phyloP scores from a whole-genome alignment of 1,284 basidiomycete genomes.

The Cystobasidiaceae sp. region DNA sequence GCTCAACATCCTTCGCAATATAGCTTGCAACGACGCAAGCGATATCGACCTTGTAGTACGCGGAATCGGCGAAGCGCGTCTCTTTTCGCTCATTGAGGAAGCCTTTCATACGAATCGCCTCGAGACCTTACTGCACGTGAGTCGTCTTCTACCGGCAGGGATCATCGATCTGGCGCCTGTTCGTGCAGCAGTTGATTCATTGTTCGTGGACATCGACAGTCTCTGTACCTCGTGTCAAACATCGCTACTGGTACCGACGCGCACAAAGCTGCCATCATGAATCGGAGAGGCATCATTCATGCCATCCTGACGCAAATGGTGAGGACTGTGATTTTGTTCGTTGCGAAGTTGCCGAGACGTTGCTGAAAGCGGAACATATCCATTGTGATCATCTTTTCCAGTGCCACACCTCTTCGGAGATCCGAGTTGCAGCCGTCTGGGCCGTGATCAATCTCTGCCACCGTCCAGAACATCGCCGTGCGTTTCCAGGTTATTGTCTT shows the following conservation, averaged over 20 bases:
- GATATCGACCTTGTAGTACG: constrained; percentile 33
- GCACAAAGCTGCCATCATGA: constrained; percentile 34
- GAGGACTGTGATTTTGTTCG: too few relatives aligned
- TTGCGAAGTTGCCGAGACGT: too few relatives aligned
- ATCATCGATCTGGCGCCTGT: not conserved
- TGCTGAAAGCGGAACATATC: not conserved
- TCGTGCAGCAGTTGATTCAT: not conserved
- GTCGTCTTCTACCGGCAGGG: not conserved
- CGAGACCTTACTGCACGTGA: constrained; percentile 30
- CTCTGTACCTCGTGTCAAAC: constrained; percentile 37
- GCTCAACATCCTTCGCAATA: constrained; percentile 40
- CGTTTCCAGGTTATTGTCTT: too few relatives aligned
- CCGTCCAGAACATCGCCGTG: not conserved
- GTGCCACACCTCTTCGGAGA: constrained; percentile 18
- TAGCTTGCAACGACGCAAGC: constrained; percentile 30
- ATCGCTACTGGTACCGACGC: constrained; percentile 36
- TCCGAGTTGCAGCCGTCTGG: constrained; percentile 39
- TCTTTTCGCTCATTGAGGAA: constrained; percentile 34
- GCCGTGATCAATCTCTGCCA: constrained; percentile 38
- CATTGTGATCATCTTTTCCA: not conserved
- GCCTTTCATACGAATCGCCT: not conserved
- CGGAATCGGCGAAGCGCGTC: constrained; percentile 37
- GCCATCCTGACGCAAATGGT: constrained; percentile 35
- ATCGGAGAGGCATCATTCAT: constrained; percentile 29
- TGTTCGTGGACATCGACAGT: not conserved